Base-by-base conservation (phyloP, 108 stramenopile species). In the Skeletonema marinoi region DNA sequence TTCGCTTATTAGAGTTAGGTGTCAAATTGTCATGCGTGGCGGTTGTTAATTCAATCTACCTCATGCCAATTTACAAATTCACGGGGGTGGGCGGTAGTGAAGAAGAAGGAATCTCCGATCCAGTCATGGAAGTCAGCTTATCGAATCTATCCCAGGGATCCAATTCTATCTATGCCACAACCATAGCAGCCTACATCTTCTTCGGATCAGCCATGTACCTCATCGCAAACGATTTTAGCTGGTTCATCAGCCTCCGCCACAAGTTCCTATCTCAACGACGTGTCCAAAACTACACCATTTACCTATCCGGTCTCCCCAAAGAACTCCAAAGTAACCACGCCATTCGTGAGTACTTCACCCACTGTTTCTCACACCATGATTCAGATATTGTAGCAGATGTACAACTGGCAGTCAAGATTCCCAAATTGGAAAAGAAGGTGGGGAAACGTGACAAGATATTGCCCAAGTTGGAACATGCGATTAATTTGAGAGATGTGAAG, bases 141-240 rank as follows among this genome's bases (percentile, higher is more conserved):
- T 82, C 75, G 3, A 77, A 86, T 65, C 50, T 92, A 17, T 70
- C 85, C n/a, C 67, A 79, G n/a, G 82, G 83, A 29, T 78, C 66
- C 39, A 67, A 32, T 29, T 72, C 83, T 9, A 71, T 85, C 13
- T 32, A 78, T 54, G 89, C 83, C 10, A 90, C 89, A 2, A 89
- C 85, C 0, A 10, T 89, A 19, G 82, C 88, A 9, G 81, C 89
- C 58, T 92, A 90, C 62, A 65, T 86, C 1, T 65, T 90, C 31
- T 90, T 90, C 83, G 87, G 89, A 9, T 83, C 83, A 54, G 80
- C 85, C 58, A 92, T 92, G 91, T 84, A 88, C 42, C 58, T 68
- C 17, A 86, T 87, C 14, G 69, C 81, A 16, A 35, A 79, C 11
- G 91, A 92, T 61, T 89, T 90, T 60, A 59, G 80, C 21, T 92